Evolutionary conservation across 257 asterid genomes (phyloP).

Genomic region (Primulina eburnea): DNA sequence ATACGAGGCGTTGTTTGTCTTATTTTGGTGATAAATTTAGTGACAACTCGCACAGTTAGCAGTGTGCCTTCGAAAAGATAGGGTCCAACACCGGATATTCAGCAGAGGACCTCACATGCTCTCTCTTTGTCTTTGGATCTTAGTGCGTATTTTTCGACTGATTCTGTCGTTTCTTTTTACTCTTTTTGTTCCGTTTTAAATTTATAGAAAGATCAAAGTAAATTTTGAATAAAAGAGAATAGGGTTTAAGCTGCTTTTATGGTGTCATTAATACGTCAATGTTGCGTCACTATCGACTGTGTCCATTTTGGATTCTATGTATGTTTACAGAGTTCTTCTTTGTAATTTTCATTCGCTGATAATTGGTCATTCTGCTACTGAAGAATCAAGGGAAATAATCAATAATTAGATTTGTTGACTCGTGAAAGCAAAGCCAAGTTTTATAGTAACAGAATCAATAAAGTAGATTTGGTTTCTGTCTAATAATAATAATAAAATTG

Average conservation of each 20-base stretch:
- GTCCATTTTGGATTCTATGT: background rate
- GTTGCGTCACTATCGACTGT: background rate
- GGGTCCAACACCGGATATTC: too few species aligned
- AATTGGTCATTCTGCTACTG: constrained; percentile 1
- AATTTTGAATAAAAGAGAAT: background rate
- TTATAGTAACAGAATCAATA: constrained; percentile 10
- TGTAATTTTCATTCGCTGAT: background rate
- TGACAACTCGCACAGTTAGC: too few species aligned
- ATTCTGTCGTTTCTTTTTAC: background rate
- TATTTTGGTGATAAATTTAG: too few species aligned
- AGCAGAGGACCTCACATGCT: too few species aligned
- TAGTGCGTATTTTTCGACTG: background rate
- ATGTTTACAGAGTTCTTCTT: background rate
- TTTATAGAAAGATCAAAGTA: too few species aligned
- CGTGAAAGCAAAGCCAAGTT: background rate
- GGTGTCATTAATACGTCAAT: background rate
- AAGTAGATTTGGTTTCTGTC: constrained; percentile 33
- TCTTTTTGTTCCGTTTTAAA: too few species aligned
- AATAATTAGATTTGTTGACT: constrained; percentile 20
- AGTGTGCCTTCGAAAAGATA: too few species aligned
- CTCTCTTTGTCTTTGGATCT: too few species aligned
- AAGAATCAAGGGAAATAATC: constrained; percentile 8
- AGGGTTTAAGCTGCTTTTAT: too few species aligned
- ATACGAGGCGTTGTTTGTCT: too few species aligned
- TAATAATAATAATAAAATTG: constrained; percentile 10